These are phyloP conservation scores for Mycosarcoma mackinlayi DNA, from an alignment of 1,284 basidiomycete genomes.

Conservation along the genomic window DNA sequence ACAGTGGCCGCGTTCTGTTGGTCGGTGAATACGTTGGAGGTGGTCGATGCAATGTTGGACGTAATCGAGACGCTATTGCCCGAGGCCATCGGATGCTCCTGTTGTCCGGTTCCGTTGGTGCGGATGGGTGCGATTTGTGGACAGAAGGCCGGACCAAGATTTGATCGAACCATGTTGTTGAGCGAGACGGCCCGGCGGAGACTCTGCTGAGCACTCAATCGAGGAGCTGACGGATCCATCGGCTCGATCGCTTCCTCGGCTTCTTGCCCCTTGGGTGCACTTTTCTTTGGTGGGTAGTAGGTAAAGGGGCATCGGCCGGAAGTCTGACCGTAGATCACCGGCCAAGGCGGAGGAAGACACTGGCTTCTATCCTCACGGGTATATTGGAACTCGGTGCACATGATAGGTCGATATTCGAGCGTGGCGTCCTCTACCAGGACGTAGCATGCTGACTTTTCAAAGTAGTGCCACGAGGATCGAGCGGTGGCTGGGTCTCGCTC, in stretches of 20 bases:
- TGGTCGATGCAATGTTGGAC: slow-evolving; percentile 86
- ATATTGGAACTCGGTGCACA: slow-evolving; percentile 72
- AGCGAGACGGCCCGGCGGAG: slow-evolving; percentile 81
- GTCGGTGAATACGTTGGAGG: slow-evolving; percentile 72
- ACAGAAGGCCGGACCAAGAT: slow-evolving; percentile 26
- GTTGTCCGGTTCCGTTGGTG: slow-evolving; percentile 26
- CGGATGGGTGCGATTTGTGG: slow-evolving; percentile 18
- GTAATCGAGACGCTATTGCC: slow-evolving; percentile 90
- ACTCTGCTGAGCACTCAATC: slow-evolving; percentile 34
- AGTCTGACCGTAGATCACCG: slow-evolving; percentile 70
- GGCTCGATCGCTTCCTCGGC: no score
- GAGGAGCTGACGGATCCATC: slow-evolving; percentile 4
- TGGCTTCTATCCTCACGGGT: slow-evolving; percentile 43
- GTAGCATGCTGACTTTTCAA: slow-evolving; percentile 81
- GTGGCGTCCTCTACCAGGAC: slow-evolving; percentile 90
- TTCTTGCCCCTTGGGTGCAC: slow-evolving; percentile 19
- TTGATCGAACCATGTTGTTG: slow-evolving; percentile 76
- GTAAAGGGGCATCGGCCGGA: slow-evolving; percentile 69
- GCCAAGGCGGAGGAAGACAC: slow-evolving; percentile 70
- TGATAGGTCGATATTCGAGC: slow-evolving; percentile 75
- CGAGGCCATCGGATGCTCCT: slow-evolving; percentile 62
- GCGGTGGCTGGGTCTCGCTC: slow-evolving; percentile 91
- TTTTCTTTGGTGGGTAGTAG: slow-evolving; percentile 51
- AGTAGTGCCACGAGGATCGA: slow-evolving; percentile 89
- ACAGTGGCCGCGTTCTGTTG: slow-evolving; percentile 36